Evolutionary conservation across 495 filamentous ascomycete species (phyloP).

Genomic region (Lophiostoma macrostomum): DNA sequence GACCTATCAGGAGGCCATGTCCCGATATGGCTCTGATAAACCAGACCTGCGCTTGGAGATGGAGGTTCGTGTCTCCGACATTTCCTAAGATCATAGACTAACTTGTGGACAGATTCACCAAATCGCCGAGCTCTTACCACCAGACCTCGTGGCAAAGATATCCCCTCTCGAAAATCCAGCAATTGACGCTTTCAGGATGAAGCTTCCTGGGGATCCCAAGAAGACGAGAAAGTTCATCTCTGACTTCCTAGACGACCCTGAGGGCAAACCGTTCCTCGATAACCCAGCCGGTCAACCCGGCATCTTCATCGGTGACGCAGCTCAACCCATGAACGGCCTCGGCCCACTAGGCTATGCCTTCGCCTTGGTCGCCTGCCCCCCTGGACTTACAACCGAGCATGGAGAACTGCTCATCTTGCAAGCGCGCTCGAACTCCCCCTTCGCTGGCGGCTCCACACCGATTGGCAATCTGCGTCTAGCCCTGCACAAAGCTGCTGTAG

Average conservation of each 20-base stretch:
- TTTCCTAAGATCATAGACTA: background rate
- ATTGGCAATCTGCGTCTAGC: slow-evolving; percentile 73
- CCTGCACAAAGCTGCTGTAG: slow-evolving; percentile 64
- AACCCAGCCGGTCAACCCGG: slow-evolving; percentile 71
- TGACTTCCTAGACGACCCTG: slow-evolving; percentile 65
- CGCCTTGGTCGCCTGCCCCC: slow-evolving; percentile 55
- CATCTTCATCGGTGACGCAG: slow-evolving; percentile 68
- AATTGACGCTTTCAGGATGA: slow-evolving; percentile 69
- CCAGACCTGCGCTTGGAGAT: slow-evolving; percentile 73
- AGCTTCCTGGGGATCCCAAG: slow-evolving; percentile 44
- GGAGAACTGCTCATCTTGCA: slow-evolving; percentile 79
- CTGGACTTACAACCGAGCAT: slow-evolving; percentile 54
- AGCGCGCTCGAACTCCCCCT: slow-evolving; percentile 62
- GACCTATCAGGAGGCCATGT: slow-evolving; percentile 77
- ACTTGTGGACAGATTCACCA: slow-evolving; percentile 52
- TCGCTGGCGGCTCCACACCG: slow-evolving; percentile 69
- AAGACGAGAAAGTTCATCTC: slow-evolving; percentile 59
- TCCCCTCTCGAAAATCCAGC: slow-evolving; percentile 58
- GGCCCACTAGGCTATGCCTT: slow-evolving; percentile 71
- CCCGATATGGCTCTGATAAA: slow-evolving; percentile 81
- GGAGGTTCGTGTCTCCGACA: slow-evolving; percentile 40
- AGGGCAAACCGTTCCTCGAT: slow-evolving; percentile 55
- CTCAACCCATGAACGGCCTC: slow-evolving; percentile 68
- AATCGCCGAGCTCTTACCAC: slow-evolving; percentile 60
- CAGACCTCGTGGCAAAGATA: slow-evolving; percentile 70